Conservation (phyloP, 495 filamentous ascomycete species). For the Penicillium ucsense region DNA sequence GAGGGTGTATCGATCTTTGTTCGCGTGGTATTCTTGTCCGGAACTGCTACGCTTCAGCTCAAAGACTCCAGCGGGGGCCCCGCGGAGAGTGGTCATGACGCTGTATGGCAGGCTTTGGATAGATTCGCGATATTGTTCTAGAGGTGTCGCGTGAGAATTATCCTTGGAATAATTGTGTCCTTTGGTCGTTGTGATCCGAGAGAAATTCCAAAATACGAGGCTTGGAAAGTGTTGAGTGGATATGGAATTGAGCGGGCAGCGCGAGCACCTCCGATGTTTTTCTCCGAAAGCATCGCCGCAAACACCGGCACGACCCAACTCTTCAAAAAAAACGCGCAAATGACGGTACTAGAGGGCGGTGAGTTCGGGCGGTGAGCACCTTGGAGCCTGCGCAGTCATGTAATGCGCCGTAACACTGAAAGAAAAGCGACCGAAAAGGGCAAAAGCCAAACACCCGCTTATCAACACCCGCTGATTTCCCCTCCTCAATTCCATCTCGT, state of each 20-base stretch:
- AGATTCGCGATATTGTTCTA: too few species aligned
- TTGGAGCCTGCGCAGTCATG: constrained; percentile 5
- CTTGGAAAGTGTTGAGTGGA: background rate
- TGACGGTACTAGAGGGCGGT: constrained; percentile 1
- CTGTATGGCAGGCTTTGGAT: background rate
- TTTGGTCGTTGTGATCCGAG: too few species aligned
- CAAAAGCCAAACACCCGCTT: constrained; percentile 24
- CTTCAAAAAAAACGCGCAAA: background rate
- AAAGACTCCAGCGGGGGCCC: constrained; percentile 16
- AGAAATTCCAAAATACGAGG: background rate
- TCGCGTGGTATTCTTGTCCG: constrained; percentile 4
- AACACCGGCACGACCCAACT: background rate
- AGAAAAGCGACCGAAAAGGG: constrained; percentile 6
- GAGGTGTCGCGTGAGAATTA: too few species aligned
- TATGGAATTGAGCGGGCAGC: background rate
- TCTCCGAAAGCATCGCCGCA: constrained; percentile 7
- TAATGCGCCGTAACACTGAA: background rate
- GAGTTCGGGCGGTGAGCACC: background rate
- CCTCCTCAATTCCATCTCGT: constrained; percentile 6
- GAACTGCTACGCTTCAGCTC: constrained; percentile 13
- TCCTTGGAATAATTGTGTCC: too few species aligned
- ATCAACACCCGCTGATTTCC: constrained; percentile 15
- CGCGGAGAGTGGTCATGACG: constrained; percentile 22
- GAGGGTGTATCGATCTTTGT: constrained; percentile 12
- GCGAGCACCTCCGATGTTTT: constrained; percentile 8